A percentile compares a stretch with the other conserved stretches of the same genome.
These are phyloP conservation scores for Candida ponderosae DNA, from an alignment of 805 yeast genomes.

Conservation along the genomic window DNA sequence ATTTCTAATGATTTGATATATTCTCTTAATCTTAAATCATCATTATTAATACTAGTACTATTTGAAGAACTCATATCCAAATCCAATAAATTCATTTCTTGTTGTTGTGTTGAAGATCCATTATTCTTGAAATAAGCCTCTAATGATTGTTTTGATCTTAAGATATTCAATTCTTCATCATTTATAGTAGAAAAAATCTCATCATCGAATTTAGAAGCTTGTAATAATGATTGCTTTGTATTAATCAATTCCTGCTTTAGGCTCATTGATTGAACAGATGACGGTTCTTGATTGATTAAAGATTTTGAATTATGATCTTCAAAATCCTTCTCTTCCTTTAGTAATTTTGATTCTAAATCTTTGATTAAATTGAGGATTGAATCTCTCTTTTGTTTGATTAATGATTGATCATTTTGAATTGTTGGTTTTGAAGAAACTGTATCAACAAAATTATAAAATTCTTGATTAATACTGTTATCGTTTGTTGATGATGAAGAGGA, in stretches of 20 bases:
- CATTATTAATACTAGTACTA: conserved; percentile 2
- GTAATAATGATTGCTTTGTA: conserved; percentile 50
- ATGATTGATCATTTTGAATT: conserved; percentile 21
- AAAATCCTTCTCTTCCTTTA: conserved; percentile 29
- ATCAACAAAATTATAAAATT: not conserved
- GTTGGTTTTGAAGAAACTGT: conserved; percentile 9
- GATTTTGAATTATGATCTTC: conserved; percentile 25
- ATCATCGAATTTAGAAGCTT: conserved; percentile 54
- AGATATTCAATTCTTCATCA: conserved; percentile 32
- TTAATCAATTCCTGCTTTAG: conserved; percentile 51
- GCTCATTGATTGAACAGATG: conserved; percentile 26
- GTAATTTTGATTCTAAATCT: conserved; percentile 25
- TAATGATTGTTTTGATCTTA: conserved; percentile 35
- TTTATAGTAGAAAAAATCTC: conserved; percentile 25
- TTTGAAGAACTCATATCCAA: conserved; percentile 44
- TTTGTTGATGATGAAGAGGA: conserved; percentile 16
- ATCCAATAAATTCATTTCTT: conserved; percentile 53
- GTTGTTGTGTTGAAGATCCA: conserved; percentile 13
- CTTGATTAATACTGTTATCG: no score
- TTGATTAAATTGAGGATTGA: conserved; percentile 28
- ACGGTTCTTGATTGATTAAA: conserved; percentile 25
- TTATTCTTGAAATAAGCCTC: not conserved
- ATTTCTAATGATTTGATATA: conserved; percentile 46
- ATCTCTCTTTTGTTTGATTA: conserved; percentile 23
- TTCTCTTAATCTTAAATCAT: conserved; percentile 16